Conservation (phyloP, 371 early-diverging fungal genomes). For the Mortierella sp. region DNA sequence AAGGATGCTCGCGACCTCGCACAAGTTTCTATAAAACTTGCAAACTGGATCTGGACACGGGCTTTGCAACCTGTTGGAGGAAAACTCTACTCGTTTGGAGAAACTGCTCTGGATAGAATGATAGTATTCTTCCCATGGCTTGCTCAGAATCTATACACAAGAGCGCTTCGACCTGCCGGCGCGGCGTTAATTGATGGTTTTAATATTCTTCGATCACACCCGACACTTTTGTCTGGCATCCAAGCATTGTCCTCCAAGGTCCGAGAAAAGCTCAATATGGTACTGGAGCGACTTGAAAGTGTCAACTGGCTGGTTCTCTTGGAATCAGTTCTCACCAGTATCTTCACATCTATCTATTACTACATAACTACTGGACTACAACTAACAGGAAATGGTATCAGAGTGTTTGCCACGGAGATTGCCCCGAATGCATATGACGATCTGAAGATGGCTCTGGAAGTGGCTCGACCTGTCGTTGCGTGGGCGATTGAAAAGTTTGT, state of each 20-base stretch:
- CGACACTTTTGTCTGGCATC: slow-evolving; percentile 36
- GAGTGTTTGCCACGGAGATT: slow-evolving; percentile 27
- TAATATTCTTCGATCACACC: slow-evolving; percentile 42
- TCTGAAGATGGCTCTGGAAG: slow-evolving; percentile 30
- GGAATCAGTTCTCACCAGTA: slow-evolving; percentile 22
- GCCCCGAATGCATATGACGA: slow-evolving; percentile 44
- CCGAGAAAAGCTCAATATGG: slow-evolving; percentile 4
- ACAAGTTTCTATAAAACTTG: slow-evolving; percentile 12
- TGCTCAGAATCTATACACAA: not conserved
- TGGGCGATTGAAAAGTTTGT: slow-evolving; percentile 36
- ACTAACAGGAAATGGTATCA: slow-evolving; percentile 12
- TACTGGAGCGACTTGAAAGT: slow-evolving; percentile 4
- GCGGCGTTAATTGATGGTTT: slow-evolving; percentile 1
- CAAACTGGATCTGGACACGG: slow-evolving; percentile 31
- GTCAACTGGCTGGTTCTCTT: slow-evolving; percentile 47
- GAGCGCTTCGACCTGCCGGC: slow-evolving; percentile 19
- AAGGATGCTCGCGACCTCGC: slow-evolving; percentile 45
- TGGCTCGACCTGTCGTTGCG: slow-evolving; percentile 34
- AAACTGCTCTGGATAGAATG: not conserved
- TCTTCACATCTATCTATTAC: slow-evolving; percentile 2
- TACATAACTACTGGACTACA: not conserved
- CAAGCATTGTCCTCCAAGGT: slow-evolving; percentile 35
- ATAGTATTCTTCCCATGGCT: slow-evolving; percentile 28
- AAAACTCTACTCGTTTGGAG: slow-evolving; percentile 1
- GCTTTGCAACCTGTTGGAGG: slow-evolving; percentile 18